These are phyloP conservation scores for Pseudopediastrum boryanum DNA, from an alignment of 139 green algal species.

Conservation along the genomic window DNA sequence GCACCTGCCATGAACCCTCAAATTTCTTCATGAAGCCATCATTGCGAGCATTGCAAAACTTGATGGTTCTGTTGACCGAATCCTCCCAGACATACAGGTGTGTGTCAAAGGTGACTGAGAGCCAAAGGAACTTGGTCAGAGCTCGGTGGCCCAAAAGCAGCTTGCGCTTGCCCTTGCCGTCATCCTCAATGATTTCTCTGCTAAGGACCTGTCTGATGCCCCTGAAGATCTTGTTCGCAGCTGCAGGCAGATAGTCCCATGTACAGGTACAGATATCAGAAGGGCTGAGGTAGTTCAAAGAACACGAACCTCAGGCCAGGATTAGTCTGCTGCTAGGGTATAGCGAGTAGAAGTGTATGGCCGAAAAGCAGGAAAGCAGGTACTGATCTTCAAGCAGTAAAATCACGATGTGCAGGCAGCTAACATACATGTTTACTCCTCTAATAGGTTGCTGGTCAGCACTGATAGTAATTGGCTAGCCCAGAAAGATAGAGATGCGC, in stretches of 20 bases:
- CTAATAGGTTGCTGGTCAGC: too few species aligned
- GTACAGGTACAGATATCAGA: not conserved
- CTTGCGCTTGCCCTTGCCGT: slow-evolving; percentile 20
- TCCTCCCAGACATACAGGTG: slow-evolving; percentile 38
- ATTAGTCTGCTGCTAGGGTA: not conserved
- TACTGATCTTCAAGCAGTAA: not conserved
- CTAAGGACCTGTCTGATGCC: slow-evolving; percentile 27
- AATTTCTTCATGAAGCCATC: slow-evolving; percentile 38
- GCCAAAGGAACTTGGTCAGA: slow-evolving; percentile 29
- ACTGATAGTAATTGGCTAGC: too few species aligned
- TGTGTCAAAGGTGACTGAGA: slow-evolving; percentile 39
- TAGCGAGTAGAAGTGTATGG: not conserved
- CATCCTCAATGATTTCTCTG: slow-evolving; percentile 11
- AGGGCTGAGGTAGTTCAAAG: not conserved
- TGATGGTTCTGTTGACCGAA: slow-evolving; percentile 28
- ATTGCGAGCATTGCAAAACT: slow-evolving; percentile 24
- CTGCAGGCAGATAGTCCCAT: not conserved
- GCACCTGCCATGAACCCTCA: slow-evolving; percentile 30
- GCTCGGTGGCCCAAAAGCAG: slow-evolving; percentile 30
- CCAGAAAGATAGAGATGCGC: too few species aligned
- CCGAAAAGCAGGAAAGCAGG: not conserved
- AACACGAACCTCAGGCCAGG: not conserved
- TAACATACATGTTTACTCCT: not conserved
- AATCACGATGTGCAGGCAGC: not conserved
- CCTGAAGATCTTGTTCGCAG: slow-evolving; percentile 35